Evolutionary conservation across 208 protist species (phyloP).

Genomic region (Leishmania braziliensis): DNA sequence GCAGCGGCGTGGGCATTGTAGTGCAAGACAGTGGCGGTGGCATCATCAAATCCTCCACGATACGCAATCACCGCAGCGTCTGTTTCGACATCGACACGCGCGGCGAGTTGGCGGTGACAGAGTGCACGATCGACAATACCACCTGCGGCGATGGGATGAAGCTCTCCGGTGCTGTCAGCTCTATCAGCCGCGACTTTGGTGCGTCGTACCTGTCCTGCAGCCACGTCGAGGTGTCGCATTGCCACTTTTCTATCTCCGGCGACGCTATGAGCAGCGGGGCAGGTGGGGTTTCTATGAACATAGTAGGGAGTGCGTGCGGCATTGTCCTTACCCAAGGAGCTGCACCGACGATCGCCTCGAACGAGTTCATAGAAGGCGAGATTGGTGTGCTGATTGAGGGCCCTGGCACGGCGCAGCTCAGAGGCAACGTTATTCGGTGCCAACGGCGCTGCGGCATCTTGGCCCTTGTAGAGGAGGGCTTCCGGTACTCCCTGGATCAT

Average conservation of each 20-base stretch:
- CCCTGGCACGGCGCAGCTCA: constrained; percentile 58
- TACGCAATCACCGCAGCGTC: constrained; percentile 57
- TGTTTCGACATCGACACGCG: constrained; percentile 79
- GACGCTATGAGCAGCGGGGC: not conserved
- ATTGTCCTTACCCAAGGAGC: constrained; percentile 73
- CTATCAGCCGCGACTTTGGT: constrained; percentile 22
- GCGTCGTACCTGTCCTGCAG: constrained; percentile 35
- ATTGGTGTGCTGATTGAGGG: constrained; percentile 81
- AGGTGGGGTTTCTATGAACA: constrained; percentile 7
- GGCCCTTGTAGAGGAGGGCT: constrained; percentile 53
- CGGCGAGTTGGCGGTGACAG: constrained; percentile 57
- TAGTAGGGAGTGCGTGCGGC: constrained; percentile 47
- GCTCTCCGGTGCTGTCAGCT: constrained; percentile 47
- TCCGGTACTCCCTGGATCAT: constrained; percentile 28
- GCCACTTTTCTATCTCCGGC: constrained; percentile 60
- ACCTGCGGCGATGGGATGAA: constrained; percentile 59
- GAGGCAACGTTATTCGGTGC: constrained; percentile 71
- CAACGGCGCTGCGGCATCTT: constrained; percentile 83
- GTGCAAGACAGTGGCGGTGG: constrained; percentile 67
- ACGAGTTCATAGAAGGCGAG: constrained; percentile 74
- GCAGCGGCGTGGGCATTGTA: constrained; percentile 67
- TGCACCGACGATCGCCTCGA: constrained; percentile 59
- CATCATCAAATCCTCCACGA: constrained; percentile 47
- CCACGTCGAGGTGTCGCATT: constrained; percentile 58
- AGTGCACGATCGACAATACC: constrained; percentile 68